Percentiles rank a stretch among this genome's conserved stretches.
phyloP scores from a whole-genome alignment of 805 yeast genomes.

The Metschnikowia kunwiensis region DNA sequence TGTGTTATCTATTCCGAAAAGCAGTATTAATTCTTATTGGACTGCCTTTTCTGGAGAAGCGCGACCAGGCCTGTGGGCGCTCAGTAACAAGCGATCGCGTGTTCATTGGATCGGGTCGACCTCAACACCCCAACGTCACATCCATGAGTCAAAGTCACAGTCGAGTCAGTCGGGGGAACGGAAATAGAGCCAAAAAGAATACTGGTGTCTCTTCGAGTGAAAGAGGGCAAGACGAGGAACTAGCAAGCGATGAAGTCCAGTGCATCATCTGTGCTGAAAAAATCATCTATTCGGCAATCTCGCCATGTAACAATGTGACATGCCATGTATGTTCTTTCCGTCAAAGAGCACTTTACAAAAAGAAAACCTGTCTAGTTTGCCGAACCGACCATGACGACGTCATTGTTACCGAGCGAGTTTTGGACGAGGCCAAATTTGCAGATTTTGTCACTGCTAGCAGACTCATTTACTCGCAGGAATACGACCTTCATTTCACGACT shows the following conservation, averaged over 20 bases:
- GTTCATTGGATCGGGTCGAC: no score
- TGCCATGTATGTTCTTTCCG: slow-evolving; percentile 83
- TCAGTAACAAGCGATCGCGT: no score
- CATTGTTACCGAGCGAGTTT: slow-evolving; percentile 52
- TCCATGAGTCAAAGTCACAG: slow-evolving; percentile 6
- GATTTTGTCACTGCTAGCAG: slow-evolving; percentile 35
- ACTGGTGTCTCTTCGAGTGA: no score
- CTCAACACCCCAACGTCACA: no score
- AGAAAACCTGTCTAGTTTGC: slow-evolving; percentile 77
- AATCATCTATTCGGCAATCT: slow-evolving; percentile 59
- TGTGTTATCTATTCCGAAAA: no score
- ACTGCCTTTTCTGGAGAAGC: no score
- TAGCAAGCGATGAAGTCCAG: slow-evolving; percentile 35
- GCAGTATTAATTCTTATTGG: no score
- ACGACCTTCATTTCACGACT: slow-evolving; percentile 60
- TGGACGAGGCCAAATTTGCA: slow-evolving; percentile 29
- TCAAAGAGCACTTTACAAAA: slow-evolving; percentile 75
- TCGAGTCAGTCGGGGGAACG: slow-evolving; percentile 6
- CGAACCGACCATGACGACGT: slow-evolving; percentile 62
- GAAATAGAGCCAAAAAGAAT: background rate
- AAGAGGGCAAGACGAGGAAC: no score
- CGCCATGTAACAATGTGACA: slow-evolving; percentile 81
- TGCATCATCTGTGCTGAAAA: slow-evolving; percentile 86
- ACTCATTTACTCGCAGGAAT: slow-evolving; percentile 39
- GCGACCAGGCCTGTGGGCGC: no score